These are phyloP conservation scores for Torrubiellomyces zombiae DNA, from an alignment of 2,329 filamentous ascomycete genomes.

Conservation along the genomic window DNA sequence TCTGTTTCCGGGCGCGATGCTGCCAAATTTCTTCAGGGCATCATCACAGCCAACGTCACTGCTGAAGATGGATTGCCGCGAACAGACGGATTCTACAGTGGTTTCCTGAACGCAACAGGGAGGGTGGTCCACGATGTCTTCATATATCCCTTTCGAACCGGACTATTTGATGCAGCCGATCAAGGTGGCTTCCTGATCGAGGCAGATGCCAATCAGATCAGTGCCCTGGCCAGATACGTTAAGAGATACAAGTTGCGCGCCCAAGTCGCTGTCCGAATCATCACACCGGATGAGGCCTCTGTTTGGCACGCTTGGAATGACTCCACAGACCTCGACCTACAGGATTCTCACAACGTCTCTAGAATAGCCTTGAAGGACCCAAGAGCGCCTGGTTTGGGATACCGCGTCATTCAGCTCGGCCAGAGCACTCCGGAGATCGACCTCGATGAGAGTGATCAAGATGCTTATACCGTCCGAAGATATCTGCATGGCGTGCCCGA, in stretches of 20 bases:
- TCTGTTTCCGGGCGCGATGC: constrained; percentile 66
- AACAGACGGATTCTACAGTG: constrained; percentile 51
- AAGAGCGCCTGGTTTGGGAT: constrained; percentile 38
- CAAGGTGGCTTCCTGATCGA: constrained; percentile 50
- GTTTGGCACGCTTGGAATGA: constrained; percentile 66
- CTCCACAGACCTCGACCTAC: constrained; percentile 6
- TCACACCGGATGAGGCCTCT: constrained; percentile 46
- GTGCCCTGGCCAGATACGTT: constrained; percentile 51
- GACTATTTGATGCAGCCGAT: constrained; percentile 9
- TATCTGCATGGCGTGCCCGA: constrained; percentile 73
- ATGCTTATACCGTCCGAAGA: constrained; percentile 56
- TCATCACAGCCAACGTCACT: constrained; percentile 49
- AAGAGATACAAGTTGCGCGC: constrained; percentile 74
- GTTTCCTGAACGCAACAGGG: constrained; percentile 74
- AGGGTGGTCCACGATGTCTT: constrained; percentile 81
- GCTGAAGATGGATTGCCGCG: constrained; percentile 18
- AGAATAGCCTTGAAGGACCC: constrained; percentile 29
- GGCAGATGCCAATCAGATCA: constrained; percentile 53
- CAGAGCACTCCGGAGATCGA: constrained; percentile 19
- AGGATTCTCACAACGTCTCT: constrained; percentile 2
- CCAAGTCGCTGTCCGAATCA: constrained; percentile 52
- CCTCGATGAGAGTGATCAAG: constrained; percentile 29
- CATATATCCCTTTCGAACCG: constrained; percentile 48
- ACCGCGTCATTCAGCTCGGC: constrained; percentile 24
- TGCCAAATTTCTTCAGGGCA: constrained; percentile 71